These are phyloP conservation scores for Solanum pennellii DNA, from an alignment of 257 asterid species.

Conservation along the genomic window DNA sequence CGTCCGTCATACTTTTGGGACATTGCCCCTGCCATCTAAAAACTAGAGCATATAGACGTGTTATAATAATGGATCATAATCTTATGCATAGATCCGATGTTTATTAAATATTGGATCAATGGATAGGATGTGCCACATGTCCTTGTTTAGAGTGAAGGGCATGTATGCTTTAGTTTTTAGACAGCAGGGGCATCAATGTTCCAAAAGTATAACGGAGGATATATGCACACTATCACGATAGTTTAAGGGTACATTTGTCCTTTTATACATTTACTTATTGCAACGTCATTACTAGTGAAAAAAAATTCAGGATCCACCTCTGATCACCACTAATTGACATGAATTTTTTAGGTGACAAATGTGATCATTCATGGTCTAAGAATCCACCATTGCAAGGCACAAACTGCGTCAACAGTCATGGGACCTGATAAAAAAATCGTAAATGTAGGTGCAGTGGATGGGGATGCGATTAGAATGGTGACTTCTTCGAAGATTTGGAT, in stretches of 20 bases:
- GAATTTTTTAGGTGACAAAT: constrained; percentile 31
- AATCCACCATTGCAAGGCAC: constrained; percentile 58
- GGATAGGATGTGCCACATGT: not conserved
- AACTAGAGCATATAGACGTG: no score
- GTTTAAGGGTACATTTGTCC: no score
- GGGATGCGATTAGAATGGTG: constrained; percentile 61
- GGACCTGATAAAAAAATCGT: constrained; percentile 31
- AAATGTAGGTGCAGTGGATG: constrained; percentile 51
- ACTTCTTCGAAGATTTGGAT: constrained; percentile 60
- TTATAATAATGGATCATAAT: no score
- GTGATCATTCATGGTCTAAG: constrained; percentile 66
- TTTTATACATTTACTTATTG: not conserved
- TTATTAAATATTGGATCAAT: no score
- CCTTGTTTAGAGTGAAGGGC: not conserved
- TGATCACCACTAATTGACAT: not conserved
- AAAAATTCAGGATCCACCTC: not conserved
- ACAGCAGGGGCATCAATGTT: not conserved
- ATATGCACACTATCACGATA: no score
- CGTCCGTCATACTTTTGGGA: not conserved
- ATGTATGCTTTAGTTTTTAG: not conserved
- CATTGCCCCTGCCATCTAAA: no score
- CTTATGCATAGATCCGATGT: no score
- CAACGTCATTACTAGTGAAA: not conserved
- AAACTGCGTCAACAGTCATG: constrained; percentile 33
- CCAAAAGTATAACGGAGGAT: no score